A percentile compares a stretch with the other conserved stretches of the same genome.
Evolutionary conservation across 192 early-diverging fungal species (phyloP).

Genomic region (Linnemannia hyalina): DNA sequence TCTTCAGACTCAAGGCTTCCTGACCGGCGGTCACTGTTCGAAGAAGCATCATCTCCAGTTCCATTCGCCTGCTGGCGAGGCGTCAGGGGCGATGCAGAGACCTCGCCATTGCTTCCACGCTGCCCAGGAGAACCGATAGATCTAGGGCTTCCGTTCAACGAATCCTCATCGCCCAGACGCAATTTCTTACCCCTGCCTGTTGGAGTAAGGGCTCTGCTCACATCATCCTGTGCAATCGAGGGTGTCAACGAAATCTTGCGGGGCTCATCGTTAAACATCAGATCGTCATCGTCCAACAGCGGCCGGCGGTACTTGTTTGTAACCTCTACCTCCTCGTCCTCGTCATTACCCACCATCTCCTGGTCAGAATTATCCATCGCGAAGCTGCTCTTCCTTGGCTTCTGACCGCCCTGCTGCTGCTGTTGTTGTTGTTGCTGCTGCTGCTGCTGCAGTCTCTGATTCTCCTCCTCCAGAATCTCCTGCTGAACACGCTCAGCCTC

Average conservation of each 20-base stretch:
- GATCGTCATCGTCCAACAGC: slow-evolving; percentile 44
- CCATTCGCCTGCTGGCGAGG: neutral
- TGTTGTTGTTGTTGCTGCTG: slow-evolving; percentile 21
- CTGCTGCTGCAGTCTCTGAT: slow-evolving; percentile 22
- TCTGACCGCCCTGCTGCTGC: slow-evolving; percentile 12
- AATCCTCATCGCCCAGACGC: slow-evolving; percentile 26
- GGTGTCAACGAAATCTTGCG: slow-evolving; percentile 68
- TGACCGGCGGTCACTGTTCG: neutral
- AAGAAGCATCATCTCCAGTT: neutral
- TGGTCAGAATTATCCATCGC: slow-evolving; percentile 61
- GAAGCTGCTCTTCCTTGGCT: slow-evolving; percentile 46
- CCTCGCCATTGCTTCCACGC: neutral
- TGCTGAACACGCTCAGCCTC: slow-evolving; percentile 58
- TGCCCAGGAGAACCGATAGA: neutral
- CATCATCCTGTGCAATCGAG: slow-evolving; percentile 59
- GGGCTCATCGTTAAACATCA: slow-evolving; percentile 54
- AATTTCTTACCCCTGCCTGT: slow-evolving; percentile 33
- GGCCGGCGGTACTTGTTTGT: slow-evolving; percentile 35
- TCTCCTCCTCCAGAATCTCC: slow-evolving; percentile 44
- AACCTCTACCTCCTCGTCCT: slow-evolving; percentile 31
- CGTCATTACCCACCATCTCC: slow-evolving; percentile 56
- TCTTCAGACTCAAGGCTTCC: slow-evolving; percentile 14
- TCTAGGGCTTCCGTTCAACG: neutral
- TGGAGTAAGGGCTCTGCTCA: slow-evolving; percentile 15
- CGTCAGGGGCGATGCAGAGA: neutral